Evolutionary conservation across 169 alveolate species (phyloP), one percentile per base, ranked within the genome.

Genomic region (Plasmodium inui): DNA sequence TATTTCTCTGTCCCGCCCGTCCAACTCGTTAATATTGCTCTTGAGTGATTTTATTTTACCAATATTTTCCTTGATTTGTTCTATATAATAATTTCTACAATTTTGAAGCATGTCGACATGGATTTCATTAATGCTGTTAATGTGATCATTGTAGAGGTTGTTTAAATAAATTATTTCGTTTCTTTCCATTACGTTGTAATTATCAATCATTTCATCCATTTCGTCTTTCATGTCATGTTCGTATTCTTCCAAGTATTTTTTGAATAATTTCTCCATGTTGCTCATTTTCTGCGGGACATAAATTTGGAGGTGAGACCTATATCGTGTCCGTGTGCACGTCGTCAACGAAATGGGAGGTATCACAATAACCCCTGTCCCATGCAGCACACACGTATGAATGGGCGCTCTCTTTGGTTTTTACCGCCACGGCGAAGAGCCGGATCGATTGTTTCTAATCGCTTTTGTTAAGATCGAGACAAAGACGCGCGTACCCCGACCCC

Each of bases 91-190:
- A 53, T 85, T 70, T 74, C 74, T 85, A 85, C 79, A 85, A 26
- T 41, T 76, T 30, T 85, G 67, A 32, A 85, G 50, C 32, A 85
- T 73, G 19, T 53, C 32, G 57, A 74, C 57, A 32, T 85, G 81
- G 12, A 85, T 85, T 70, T 85, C 93, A 28, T 73, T 85, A 44
- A 85, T 74, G 61, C 57, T 76, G 28, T 85, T 85, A 85, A 85
- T 78, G 28, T 85, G 93, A 55, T 85, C 93, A 74, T 85, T 85
- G 79, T 85, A 85, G 30, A 85, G 37, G 79, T 85, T 85, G 39
- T 74, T 74, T 74, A 85, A 74, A 44, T 85, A 85, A 50, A 74
- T 85, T 72, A 85, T 74, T 73, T 85, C 93, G 44, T 85, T 85
- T 30, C 84, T 85, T 22, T 85, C 93, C 32, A 85, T 74, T 28